Evolutionary conservation across 805 yeast species (phyloP), one percentile per base, ranked within the genome.

Genomic region (Debaryomyces hansenii): DNA sequence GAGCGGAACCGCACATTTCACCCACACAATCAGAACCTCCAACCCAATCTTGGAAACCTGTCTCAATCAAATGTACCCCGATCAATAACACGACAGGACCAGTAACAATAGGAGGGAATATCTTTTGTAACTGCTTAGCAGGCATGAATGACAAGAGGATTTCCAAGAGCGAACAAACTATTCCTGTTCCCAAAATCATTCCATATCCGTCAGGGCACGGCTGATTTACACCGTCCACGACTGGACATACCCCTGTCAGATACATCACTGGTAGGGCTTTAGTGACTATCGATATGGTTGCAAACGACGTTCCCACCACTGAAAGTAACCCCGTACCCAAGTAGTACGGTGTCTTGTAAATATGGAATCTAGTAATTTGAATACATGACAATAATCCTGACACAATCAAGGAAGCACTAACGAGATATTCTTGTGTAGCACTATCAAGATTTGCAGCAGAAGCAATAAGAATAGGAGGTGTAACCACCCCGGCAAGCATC

Each of bases 151-250:
- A 85, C 42, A 88, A 62, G 7, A 76, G 55, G 35, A 91, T 75
- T 72, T 88, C 95, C 16, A 90, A 58, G 32, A 91, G 71, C 3
- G 90, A 87, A 68, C 96, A 88, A 16, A 80, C 76, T 33, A 80
- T 75, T n/a, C 90, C 85, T 7, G 96, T 86, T 32, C 85, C 97
- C 50, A 90, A 69, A 35, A 90, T 76, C n/a, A 83, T 82, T 54
- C 97, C 97, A 60, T 89, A 91, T 1, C 95, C 97, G 48, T 85
- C 87, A 5, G 95, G 95, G 69, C 97, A 91, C 4, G 96, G 78
- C 42, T 87, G 74, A 8, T 66, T 54, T 5, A 77, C 80, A 3
- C 96, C 96, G 51, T 81, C 85, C 3, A 76, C 74, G 3, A 62
- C 53, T 1, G 85, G 84, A 68, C 97, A 60, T 16, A 53, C 31